Conservation (phyloP, 2,329 filamentous ascomycete species). For the Claviceps sp. region DNA sequence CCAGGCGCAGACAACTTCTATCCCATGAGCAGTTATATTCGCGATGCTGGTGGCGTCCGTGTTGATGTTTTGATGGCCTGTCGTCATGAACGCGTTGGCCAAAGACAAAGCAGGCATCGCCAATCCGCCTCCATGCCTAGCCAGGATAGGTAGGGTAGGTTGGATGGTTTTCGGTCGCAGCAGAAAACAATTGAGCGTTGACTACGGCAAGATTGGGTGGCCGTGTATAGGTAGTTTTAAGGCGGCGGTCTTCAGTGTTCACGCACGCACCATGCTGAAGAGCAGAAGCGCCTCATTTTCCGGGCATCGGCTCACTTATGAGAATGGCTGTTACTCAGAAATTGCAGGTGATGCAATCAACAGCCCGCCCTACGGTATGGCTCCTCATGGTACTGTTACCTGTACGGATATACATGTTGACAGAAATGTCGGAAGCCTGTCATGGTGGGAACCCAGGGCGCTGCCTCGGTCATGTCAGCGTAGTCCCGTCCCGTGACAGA, state of each 20-base stretch:
- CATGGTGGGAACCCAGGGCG: not conserved
- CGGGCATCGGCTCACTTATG: not conserved
- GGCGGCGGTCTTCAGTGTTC: not conserved
- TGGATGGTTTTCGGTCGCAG: not conserved
- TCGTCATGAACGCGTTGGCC: not conserved
- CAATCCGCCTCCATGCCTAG: not conserved
- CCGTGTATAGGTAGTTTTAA: not conserved
- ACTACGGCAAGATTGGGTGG: not conserved
- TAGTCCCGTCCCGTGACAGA: too few relatives aligned
- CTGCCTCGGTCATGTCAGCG: not conserved
- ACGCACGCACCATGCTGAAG: not conserved
- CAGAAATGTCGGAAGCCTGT: not conserved
- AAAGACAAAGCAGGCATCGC: constrained; percentile 5
- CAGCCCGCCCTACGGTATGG: not conserved
- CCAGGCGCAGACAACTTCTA: constrained; percentile 41
- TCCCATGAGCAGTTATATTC: not conserved
- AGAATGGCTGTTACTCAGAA: not conserved
- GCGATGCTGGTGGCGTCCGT: not conserved
- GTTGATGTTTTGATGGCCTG: not conserved
- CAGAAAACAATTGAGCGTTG: not conserved
- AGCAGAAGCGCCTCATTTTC: not conserved
- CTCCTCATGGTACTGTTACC: not conserved
- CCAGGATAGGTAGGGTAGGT: not conserved
- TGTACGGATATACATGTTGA: not conserved
- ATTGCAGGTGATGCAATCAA: not conserved